A percentile compares a stretch with the other conserved stretches of the same genome.
Conservation (phyloP, 768 basidiomycete species). For the Suillus sp. region DNA sequence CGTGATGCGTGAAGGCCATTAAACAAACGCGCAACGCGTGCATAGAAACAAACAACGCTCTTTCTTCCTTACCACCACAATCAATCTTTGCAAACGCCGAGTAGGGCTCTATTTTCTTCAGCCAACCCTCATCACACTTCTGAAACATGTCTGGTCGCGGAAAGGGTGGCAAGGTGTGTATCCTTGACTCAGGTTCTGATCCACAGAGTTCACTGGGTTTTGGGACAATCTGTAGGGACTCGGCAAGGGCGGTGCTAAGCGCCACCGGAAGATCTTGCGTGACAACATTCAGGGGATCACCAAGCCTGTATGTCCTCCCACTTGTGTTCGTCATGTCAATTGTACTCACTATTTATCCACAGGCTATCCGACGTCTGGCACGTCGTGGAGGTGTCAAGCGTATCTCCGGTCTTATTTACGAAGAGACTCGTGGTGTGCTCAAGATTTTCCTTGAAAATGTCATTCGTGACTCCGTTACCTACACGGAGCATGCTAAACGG, state of each 20-base stretch:
- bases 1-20: constrained; percentile 7
- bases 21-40: constrained; percentile 8
- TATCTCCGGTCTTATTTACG: constrained; percentile 85
- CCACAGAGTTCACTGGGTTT: constrained; percentile 4
- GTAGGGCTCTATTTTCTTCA: not conserved
- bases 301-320: constrained; percentile 19
- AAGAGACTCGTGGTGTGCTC: constrained; percentile 87
- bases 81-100: not conserved
- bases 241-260: constrained; percentile 83
- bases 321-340: not conserved
- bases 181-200: not conserved
- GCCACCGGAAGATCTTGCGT: constrained; percentile 83
- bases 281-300: constrained; percentile 65
- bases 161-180: constrained; percentile 70
- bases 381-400: constrained; percentile 91
- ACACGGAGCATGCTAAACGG: constrained; percentile 91
- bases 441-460: constrained; percentile 88
- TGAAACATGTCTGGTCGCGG: constrained; percentile 80
- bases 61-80: constrained; percentile 13
- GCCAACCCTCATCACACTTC: constrained; percentile 1
- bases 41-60: not conserved
- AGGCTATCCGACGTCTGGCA: constrained; percentile 72
- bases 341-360: not conserved
- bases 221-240: constrained; percentile 50
- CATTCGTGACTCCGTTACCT: constrained; percentile 88